Conservation (phyloP, 2,329 filamentous ascomycete species). For the Aureobasidium sp. region DNA sequence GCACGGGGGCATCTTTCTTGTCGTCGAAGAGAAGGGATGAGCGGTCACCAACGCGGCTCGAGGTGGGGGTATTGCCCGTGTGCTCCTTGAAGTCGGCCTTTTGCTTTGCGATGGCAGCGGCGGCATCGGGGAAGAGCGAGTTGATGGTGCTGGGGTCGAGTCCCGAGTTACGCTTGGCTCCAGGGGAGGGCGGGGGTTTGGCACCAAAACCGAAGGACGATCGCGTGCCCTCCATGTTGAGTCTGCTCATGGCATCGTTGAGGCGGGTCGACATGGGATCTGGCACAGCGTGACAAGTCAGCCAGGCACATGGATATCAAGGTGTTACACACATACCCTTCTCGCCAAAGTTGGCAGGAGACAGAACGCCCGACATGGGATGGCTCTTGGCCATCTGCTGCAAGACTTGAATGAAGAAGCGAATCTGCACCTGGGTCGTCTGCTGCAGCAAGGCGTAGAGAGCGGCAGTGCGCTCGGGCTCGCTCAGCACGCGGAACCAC, state of each 20-base stretch:
- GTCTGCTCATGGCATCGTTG: slow-evolving; percentile 92
- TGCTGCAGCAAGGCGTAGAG: slow-evolving; percentile 94
- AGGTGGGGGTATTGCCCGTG: slow-evolving; percentile 80
- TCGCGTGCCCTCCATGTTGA: slow-evolving; percentile 78
- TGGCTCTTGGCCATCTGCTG: slow-evolving; percentile 99
- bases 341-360: slow-evolving; percentile 85
- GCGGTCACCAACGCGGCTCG: slow-evolving; percentile 78
- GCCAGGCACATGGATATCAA: background rate
- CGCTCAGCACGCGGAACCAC: slow-evolving; percentile 96
- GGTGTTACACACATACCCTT: slow-evolving; percentile 59
- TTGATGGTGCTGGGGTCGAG: slow-evolving; percentile 91
- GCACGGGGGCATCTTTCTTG: slow-evolving; percentile 54
- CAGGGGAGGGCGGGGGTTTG: slow-evolving; percentile 69
- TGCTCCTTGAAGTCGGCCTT: slow-evolving; percentile 97
- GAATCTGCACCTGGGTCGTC: slow-evolving; percentile 96
- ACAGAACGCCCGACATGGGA: slow-evolving; percentile 91
- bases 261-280: slow-evolving; percentile 96
- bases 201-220: slow-evolving; percentile 63
- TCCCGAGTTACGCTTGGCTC: slow-evolving; percentile 87
- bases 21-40: slow-evolving; percentile 68
- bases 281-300: slow-evolving; percentile 30
- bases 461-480: slow-evolving; percentile 91
- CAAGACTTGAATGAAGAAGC: slow-evolving; percentile 97
- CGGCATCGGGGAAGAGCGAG: slow-evolving; percentile 97
- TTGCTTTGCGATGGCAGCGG: slow-evolving; percentile 95